Evolutionary conservation across 805 yeast genomes (phyloP).

Genomic region (Hemisphaericaspora nanyangensis): DNA sequence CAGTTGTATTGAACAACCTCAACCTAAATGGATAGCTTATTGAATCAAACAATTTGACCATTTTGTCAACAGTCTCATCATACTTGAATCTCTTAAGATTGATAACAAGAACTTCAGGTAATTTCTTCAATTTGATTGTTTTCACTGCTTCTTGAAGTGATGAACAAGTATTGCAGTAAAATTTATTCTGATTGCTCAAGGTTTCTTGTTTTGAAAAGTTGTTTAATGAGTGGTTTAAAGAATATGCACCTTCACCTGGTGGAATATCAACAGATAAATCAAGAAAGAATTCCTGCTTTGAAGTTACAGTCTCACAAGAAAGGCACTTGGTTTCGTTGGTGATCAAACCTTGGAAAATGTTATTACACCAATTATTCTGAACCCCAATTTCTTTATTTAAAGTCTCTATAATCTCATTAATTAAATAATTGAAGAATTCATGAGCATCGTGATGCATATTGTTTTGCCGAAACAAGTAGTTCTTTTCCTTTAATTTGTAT

Average conservation of each 20-base stretch:
- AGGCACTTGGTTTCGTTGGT: constrained; percentile 88
- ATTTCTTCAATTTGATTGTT: constrained; percentile 69
- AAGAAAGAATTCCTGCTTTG: constrained; percentile 80
- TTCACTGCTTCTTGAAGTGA: constrained; percentile 93
- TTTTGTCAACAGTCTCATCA: constrained; percentile 73
- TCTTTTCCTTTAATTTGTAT: constrained; percentile 72
- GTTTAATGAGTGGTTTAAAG: constrained; percentile 71
- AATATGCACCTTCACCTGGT: constrained; percentile 51
- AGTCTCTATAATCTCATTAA: constrained; percentile 65
- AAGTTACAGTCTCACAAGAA: constrained; percentile 78
- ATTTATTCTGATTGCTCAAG: constrained; percentile 82
- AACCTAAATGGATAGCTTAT: constrained; percentile 75
- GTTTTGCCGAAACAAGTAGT: constrained; percentile 78
- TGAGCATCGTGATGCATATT: constrained; percentile 98
- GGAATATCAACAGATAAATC: constrained; percentile 85
- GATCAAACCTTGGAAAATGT: constrained; percentile 77
- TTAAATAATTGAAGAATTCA: constrained; percentile 83
- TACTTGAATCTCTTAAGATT: constrained; percentile 92
- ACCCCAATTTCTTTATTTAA: constrained; percentile 38
- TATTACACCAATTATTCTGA: constrained; percentile 51
- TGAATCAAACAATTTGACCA: constrained; percentile 82
- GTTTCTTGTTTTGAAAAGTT: constrained; percentile 85
- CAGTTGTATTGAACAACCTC: constrained; percentile 64
- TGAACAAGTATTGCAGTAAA: constrained; percentile 86
- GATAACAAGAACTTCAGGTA: constrained; percentile 76